Base-by-base conservation (phyloP, 257 asterid genomes). In the Solanum ahanhuiri region DNA sequence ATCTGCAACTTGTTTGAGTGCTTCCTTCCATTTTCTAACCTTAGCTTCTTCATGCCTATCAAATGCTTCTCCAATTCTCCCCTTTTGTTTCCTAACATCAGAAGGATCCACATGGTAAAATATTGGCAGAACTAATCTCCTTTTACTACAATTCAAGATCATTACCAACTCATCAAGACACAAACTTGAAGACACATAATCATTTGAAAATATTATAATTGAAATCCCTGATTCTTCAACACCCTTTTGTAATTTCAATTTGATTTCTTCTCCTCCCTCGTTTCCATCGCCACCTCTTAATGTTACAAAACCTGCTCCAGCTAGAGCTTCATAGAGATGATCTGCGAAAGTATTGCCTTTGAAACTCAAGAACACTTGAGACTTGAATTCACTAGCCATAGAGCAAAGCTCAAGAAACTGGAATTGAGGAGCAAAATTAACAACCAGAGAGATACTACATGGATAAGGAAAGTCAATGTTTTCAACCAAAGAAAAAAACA, bases 131-230 rank as follows among this genome's bases (percentile, higher is more conserved):
- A 86, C 67, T 14, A 71, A 11, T 17, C 31, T 86, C 34, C 58
- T 86, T 71, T 81, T 79, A 18, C 70, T 63, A 20, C 70, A 57
- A 79, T 86, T 64, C 84, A 86, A 84, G 72, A 86, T 81, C 86
- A 79, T 28, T 25, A 81, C 86, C 20, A 86, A 48, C 43, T 86
- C 85, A n/a, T 86, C 88, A 81, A 86, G 88, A 66, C 88, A 86
- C 88, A 85, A 86, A 60, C 82, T 69, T 35, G 88, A 86, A 45
- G 28, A 77, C 30, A 75, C 88, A 30, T 86, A 86, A 37, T 66
- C 72, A 43, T 48, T 81, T 43, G 88, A 86, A 18, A 86, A 33
- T 10, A 86, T 20, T 2, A 86, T 35, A 12, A 86, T 54, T 67
- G 88, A 79, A 28, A 86, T 34, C 48, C 86, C 73, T 9, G 88